phyloP scores from a whole-genome alignment of 2,329 filamentous ascomycete genomes.

The Pleoardoris graminearum region DNA sequence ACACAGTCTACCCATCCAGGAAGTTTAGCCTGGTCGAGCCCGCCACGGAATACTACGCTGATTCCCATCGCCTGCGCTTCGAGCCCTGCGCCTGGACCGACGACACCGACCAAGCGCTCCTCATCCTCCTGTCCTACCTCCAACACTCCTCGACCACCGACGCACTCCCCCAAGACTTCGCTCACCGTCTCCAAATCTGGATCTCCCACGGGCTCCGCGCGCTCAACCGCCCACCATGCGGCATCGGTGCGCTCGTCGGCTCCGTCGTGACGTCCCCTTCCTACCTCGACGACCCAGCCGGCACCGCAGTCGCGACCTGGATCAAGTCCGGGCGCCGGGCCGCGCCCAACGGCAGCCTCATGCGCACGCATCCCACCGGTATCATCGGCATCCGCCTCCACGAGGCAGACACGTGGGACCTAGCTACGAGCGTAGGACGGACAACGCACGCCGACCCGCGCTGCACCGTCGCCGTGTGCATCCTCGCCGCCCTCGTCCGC shows the following conservation, averaged over 20 bases:
- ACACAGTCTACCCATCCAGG: conserved; percentile 43
- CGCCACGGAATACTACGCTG: conserved; percentile 50
- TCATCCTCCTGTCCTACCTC: conserved; percentile 55
- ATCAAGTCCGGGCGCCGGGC: conserved; percentile 43
- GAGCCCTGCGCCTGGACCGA: conserved; percentile 55
- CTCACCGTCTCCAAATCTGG: conserved; percentile 53
- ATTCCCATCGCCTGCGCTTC: conserved; percentile 48
- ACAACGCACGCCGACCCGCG: conserved; percentile 58
- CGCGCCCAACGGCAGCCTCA: conserved; percentile 58
- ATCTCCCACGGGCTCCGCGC: conserved; percentile 52
- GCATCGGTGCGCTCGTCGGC: conserved; percentile 54
- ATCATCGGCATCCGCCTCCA: conserved; percentile 51
- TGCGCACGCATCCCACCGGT: conserved; percentile 58
- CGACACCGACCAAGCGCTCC: conserved; percentile 58
- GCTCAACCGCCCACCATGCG: conserved; percentile 54
- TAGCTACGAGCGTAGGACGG: conserved; percentile 49
- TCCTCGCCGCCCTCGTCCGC: conserved; percentile 53
- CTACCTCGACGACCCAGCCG: conserved; percentile 49
- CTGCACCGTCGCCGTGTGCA: conserved; percentile 55
- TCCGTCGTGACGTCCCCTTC: conserved; percentile 47
- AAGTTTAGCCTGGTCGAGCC: conserved; percentile 48
- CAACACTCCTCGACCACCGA: conserved; percentile 44
- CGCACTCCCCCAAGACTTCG: conserved; percentile 47
- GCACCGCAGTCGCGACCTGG: conserved; percentile 50
- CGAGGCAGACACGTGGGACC: conserved; percentile 50